Conservation (phyloP, 495 filamentous ascomycete genomes). For the Endocarpon pusillum region DNA sequence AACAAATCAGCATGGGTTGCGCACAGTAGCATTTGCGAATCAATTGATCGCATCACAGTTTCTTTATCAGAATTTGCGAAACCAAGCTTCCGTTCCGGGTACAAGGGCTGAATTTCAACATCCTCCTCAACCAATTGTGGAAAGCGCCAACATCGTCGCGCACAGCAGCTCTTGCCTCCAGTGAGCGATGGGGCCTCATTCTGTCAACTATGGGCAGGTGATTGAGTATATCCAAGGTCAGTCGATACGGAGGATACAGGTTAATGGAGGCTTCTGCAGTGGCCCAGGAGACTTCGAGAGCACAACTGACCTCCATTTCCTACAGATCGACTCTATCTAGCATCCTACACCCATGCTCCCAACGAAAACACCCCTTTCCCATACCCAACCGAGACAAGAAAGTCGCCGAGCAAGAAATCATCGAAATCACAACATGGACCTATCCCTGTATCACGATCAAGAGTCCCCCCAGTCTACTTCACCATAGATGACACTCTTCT, state of each 20-base stretch:
- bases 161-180: no score
- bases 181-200: no score
- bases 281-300: background rate
- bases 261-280: background rate
- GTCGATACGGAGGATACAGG: background rate
- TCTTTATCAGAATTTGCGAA: no score
- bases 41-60: no score
- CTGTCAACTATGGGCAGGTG: slow-evolving; percentile 46
- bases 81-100: no score
- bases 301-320: slow-evolving; percentile 3
- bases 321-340: slow-evolving; percentile 85
- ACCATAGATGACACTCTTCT: slow-evolving; percentile 81
- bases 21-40: no score
- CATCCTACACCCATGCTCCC: slow-evolving; percentile 73
- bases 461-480: slow-evolving; percentile 81
- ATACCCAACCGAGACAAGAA: slow-evolving; percentile 43
- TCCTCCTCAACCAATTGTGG: no score
- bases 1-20: no score
- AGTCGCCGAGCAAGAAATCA: slow-evolving; percentile 61
- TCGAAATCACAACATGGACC: slow-evolving; percentile 43
- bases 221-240: slow-evolving; percentile 67
- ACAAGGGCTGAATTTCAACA: no score
- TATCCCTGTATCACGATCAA: slow-evolving; percentile 24
- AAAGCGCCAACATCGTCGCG: no score
- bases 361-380: slow-evolving; percentile 72